Evolutionary conservation across 2,329 filamentous ascomycete species (phyloP), one percentile per base, ranked within the genome.

Genomic region (Ophiostoma sp.): DNA sequence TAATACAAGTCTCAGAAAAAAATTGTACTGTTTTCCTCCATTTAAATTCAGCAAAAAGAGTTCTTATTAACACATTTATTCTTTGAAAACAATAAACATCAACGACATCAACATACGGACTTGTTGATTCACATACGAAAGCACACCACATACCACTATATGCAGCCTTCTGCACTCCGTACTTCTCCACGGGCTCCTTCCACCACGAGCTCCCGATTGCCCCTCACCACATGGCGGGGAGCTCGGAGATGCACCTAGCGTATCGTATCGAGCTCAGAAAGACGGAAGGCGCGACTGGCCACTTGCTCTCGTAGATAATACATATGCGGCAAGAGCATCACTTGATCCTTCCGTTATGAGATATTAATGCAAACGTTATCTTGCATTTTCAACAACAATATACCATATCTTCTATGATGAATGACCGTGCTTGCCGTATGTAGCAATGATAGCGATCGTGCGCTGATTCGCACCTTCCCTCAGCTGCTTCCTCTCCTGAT

Each of bases 161-260:
- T 39, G 62, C 62, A 23, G 20, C 4, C 62, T 35, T n/a, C 60
- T 36, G 27, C 60, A 64, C 57, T 33, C 57, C 57, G 57, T 62
- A 57, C n/a, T 62, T 31, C 27, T 33, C 57, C 57, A 33, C 27
- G 57, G 23, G 57, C 57, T 23, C 33, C 31, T 64, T 64, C 60
- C 27, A 35, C 57, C 33, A 35, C 33, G 62, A 65, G 35, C 57
- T 39, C 62, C 15, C 33, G 6, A 64, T 23, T 65, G 62, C 35
- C 62, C 62, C 62, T 65, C 62, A 39, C 35, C 62, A 65, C 35
- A 65, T 65, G 62, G 57, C 57, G 57, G 57, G 57, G 52, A 57
- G 52, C 52, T 57, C 52, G 52, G 52, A 57, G 23, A 57, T 57
- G 52, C 23, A 57, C 52, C 52, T 57, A 57, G 52, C 52, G 52